A percentile compares a stretch with the other conserved stretches of the same genome.
phyloP scores from a whole-genome alignment of 2,329 filamentous ascomycete species.

The Colletotrichum sp. region DNA sequence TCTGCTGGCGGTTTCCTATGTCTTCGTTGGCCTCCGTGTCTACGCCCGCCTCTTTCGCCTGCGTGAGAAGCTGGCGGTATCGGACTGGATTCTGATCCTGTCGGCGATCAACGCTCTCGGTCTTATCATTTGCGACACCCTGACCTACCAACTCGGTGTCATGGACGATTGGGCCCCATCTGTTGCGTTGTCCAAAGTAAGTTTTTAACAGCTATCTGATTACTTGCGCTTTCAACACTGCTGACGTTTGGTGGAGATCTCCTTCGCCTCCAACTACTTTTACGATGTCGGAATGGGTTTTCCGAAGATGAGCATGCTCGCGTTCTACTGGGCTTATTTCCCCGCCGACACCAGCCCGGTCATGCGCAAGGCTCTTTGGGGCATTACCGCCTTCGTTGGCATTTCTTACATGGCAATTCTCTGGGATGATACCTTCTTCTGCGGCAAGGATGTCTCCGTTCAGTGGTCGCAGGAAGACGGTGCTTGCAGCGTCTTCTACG shows the following conservation, averaged over 20 bases:
- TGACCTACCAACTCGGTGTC: constrained; percentile 35
- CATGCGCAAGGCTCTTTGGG: constrained; percentile 33
- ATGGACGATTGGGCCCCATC: constrained; percentile 33
- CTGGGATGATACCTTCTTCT: constrained; percentile 39
- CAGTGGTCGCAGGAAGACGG: constrained; percentile 40
- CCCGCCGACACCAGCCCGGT: constrained; percentile 24
- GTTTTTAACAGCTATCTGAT: background rate
- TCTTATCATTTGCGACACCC: constrained; percentile 37
- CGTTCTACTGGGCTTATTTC: constrained; percentile 40
- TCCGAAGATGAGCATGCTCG: constrained; percentile 39
- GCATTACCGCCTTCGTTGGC: constrained; percentile 34
- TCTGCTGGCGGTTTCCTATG: constrained; percentile 27
- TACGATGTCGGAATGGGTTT: constrained; percentile 41
- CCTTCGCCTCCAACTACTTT: constrained; percentile 39
- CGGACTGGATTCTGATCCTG: constrained; percentile 31
- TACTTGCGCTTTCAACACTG: too few species aligned
- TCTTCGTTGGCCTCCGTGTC: constrained; percentile 33
- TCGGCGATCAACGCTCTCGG: constrained; percentile 34
- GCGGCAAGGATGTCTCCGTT: constrained; percentile 34
- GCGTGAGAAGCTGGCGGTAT: constrained; percentile 31
- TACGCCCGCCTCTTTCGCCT: constrained; percentile 35
- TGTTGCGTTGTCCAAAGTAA: constrained; percentile 35
- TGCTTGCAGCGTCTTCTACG: constrained; percentile 39
- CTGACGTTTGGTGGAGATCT: constrained; percentile 26
- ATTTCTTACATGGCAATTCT: constrained; percentile 34